These are phyloP conservation scores for Synchytrium microbalum DNA, from an alignment of 371 early-diverging fungal genomes.

Conservation along the genomic window DNA sequence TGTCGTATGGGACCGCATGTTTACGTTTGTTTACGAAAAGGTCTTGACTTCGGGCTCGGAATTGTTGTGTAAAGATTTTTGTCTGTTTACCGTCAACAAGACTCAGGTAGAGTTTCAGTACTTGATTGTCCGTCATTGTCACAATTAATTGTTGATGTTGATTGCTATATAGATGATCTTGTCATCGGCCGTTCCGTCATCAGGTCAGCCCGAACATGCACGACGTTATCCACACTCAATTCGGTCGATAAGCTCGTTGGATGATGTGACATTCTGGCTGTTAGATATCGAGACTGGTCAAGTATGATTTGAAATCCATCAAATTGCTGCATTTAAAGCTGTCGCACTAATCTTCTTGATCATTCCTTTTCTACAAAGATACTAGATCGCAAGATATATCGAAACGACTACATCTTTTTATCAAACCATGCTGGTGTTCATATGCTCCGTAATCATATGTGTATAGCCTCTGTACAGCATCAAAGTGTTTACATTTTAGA, in stretches of 20 bases:
- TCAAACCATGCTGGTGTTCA: conserved; percentile 54
- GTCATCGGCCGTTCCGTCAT: conserved; percentile 19
- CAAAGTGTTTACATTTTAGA: conserved; percentile 51
- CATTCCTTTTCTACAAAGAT: conserved; percentile 37
- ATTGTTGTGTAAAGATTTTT: conserved; percentile 48
- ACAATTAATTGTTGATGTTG: neutral
- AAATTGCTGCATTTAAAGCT: neutral
- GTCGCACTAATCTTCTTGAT: conserved; percentile 9
- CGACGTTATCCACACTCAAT: conserved; percentile 37
- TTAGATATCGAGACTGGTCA: conserved; percentile 43
- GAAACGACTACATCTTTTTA: conserved; percentile 49
- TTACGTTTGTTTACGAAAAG: conserved; percentile 35
- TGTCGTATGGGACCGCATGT: conserved; percentile 11
- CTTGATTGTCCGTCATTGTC: neutral
- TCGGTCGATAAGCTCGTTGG: conserved; percentile 32
- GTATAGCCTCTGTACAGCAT: conserved; percentile 52
- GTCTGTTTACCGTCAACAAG: conserved; percentile 42
- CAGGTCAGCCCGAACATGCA: neutral
- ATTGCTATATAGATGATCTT: conserved; percentile 16
- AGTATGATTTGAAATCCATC: conserved; percentile 19
- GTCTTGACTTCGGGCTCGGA: conserved; percentile 38
- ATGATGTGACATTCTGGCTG: conserved; percentile 49
- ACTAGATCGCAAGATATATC: conserved; percentile 37
- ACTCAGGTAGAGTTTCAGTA: conserved; percentile 28
- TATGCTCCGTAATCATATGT: conserved; percentile 41